These are phyloP conservation scores for Aotearoamyces nothofagi DNA, from an alignment of 2,329 filamentous ascomycete species.

Conservation along the genomic window DNA sequence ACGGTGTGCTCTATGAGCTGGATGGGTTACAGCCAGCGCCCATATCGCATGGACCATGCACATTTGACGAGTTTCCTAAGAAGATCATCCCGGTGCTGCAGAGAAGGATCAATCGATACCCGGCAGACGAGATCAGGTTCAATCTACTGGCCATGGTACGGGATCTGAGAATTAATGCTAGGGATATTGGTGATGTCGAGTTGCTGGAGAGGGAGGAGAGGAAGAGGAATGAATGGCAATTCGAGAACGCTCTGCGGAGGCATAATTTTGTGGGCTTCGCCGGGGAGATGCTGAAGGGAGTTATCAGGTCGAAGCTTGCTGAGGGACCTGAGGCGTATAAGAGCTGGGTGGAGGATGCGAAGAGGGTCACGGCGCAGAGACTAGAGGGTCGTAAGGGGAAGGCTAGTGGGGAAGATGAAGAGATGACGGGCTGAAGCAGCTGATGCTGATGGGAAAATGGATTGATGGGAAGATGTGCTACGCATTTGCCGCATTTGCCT, in stretches of 20 bases:
- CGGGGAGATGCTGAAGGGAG: slow-evolving; percentile 76
- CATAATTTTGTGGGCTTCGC: slow-evolving; percentile 97
- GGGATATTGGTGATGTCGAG: slow-evolving; percentile 71
- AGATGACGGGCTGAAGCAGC: slow-evolving; percentile 18
- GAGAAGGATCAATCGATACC: slow-evolving; percentile 72
- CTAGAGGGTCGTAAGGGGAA: slow-evolving; percentile 14
- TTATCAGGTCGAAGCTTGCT: slow-evolving; percentile 58
- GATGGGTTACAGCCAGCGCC: slow-evolving; percentile 89
- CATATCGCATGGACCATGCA: slow-evolving; percentile 72
- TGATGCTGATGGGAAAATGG: slow-evolving; percentile 2
- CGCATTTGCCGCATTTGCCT: too few species aligned
- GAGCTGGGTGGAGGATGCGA: slow-evolving; percentile 56
- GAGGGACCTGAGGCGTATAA: slow-evolving; percentile 52
- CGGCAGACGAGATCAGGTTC: slow-evolving; percentile 78
- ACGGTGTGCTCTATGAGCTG: slow-evolving; percentile 76
- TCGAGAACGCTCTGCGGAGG: slow-evolving; percentile 81
- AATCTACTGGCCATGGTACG: slow-evolving; percentile 87
- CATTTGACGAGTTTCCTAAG: slow-evolving; percentile 54
- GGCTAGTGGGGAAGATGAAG: slow-evolving; percentile 14
- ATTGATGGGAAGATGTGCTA: too few species aligned
- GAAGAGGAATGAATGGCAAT: slow-evolving; percentile 77
- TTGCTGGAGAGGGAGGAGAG: slow-evolving; percentile 63
- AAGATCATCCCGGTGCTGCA: slow-evolving; percentile 81
- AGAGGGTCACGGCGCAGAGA: slow-evolving; percentile 34
- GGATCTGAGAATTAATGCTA: slow-evolving; percentile 63